A percentile compares a stretch with the other conserved stretches of the same genome.
Evolutionary conservation across 1,284 basidiomycete genomes (phyloP).

Genomic region (Boletus sp.): DNA sequence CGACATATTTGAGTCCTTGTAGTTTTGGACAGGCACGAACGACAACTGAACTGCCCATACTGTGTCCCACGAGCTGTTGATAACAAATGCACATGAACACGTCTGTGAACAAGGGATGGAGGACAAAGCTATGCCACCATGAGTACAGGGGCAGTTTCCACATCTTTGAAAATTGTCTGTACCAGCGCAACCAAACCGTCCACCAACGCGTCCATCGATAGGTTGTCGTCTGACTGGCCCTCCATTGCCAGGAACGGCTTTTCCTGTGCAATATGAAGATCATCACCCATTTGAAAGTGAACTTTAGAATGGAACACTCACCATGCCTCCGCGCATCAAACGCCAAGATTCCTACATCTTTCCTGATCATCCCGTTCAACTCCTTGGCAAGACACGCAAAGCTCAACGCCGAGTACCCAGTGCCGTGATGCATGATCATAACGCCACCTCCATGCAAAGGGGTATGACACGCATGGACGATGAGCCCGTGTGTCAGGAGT

Average conservation of each 20-base stretch:
- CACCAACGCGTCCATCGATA: conserved; percentile 73
- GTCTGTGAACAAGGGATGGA: neutral
- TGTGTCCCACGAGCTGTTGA: conserved; percentile 80
- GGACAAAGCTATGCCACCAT: conserved; percentile 50
- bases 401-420: conserved; percentile 86
- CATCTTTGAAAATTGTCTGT: conserved; percentile 68
- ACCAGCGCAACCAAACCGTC: conserved; percentile 75
- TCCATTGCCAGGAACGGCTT: conserved; percentile 55
- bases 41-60: conserved; percentile 92
- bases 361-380: conserved; percentile 60
- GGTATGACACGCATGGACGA: conserved; percentile 81
- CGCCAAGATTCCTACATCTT: conserved; percentile 83
- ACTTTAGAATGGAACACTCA: conserved; percentile 45
- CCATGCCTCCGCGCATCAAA: conserved; percentile 92
- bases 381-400: conserved; percentile 90
- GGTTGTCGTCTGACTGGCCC: conserved; percentile 56
- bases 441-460: conserved; percentile 56
- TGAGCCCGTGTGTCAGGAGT: conserved; percentile 62
- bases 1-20: conserved; percentile 66
- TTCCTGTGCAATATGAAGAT: conserved; percentile 56
- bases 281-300: too few species aligned
- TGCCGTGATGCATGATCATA: conserved; percentile 94
- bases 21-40: conserved; percentile 70
- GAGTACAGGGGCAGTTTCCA: conserved; percentile 65
- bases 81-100: conserved; percentile 4